Base-by-base conservation (phyloP, 345 rosid genomes). In the Citropsis articulata region DNA sequence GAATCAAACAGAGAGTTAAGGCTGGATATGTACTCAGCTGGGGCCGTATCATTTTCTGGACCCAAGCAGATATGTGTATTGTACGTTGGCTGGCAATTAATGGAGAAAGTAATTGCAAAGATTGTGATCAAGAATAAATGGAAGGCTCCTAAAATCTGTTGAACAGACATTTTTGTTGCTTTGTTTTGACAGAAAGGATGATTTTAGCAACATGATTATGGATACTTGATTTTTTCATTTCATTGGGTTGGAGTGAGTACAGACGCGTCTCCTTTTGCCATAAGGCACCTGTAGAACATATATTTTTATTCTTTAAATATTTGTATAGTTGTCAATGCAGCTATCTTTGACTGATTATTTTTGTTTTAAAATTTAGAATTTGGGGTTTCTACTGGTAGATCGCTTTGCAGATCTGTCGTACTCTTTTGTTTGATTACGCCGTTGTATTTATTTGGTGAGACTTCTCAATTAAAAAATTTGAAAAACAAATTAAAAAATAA, bases 81-180 rank as follows among this genome's bases (percentile, higher is more conserved):
- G 27, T 74, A 61, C 14, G 69, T 42, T 61, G 69, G 57, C 59
- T 62, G 69, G 69, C 77, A 61, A 38, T 40, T 5, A 28, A 40
- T 38, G 27, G 36, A 40, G 68, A 31, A 9, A 25, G 42, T 42
- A 36, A 42, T 5, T 35, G 19, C 38, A 9, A 62, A 62, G 14
- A 61, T 27, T 19, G 25, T 64, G 25, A 65, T 16, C 57, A 73
- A 10, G 36, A 25, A 6, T 9, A 53, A 18, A 61, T 40, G 59
- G 28, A 28, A 61, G 40, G 56, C n/a, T 38, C 50, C 53, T 6
- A 55, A 5, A 33, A 24, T 2, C 19, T 72, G 30, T 19, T 6
- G 31, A 28, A 24, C n/a, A 24, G 1, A 24, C 76, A 72, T 72
- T 35, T 13, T 72, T 36, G 48, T 36, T 57, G 40, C 22, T n/a